Base-by-base conservation (phyloP, 495 filamentous ascomycete genomes). In the Xylaria intraflava region DNA sequence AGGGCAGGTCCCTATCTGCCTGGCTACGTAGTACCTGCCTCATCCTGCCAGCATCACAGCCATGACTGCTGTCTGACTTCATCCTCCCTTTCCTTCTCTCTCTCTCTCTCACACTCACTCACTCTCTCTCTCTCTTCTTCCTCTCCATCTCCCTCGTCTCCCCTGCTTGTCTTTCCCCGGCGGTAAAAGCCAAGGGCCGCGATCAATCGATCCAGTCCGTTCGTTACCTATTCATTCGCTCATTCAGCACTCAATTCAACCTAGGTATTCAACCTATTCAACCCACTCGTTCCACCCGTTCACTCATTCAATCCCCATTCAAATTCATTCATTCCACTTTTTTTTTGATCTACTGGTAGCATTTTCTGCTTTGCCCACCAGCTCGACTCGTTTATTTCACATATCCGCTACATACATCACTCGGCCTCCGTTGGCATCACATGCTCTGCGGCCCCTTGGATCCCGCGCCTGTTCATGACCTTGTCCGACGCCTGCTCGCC, bases 11-110 rank as follows among this genome's bases (percentile, higher is more conserved):
- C n/a, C n/a, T n/a, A n/a, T n/a, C n/a, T n/a, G n/a, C n/a, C n/a
- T n/a, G n/a, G n/a, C n/a, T n/a, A n/a, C n/a, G n/a, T n/a, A n/a
- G n/a, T n/a, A n/a, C n/a, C n/a, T n/a, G n/a, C n/a, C n/a, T n/a
- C n/a, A n/a, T n/a, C n/a, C n/a, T n/a, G n/a, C n/a, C n/a, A n/a
- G n/a, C 35, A 16, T 26, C 46, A 17, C 41, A 40, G 31, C 46
- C 29, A 51, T 17, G 39, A 51, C 38, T 27, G 31, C 40, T 35
- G 12, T 53, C 42, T 53, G 43, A 53, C 51, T 40, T 53, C 51
- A 53, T 53, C 51, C 42, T 53, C 43, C 51, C 51, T 44, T 53
- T 53, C 48, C 43, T 30, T 19, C 30, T 9, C 4, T 41, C 6
- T 22, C 5, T 22, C 36, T 42, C 53, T 30, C 20, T 31, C 10